phyloP scores from a whole-genome alignment of 371 early-diverging fungal genomes.

The Lichtheimia ornata region DNA sequence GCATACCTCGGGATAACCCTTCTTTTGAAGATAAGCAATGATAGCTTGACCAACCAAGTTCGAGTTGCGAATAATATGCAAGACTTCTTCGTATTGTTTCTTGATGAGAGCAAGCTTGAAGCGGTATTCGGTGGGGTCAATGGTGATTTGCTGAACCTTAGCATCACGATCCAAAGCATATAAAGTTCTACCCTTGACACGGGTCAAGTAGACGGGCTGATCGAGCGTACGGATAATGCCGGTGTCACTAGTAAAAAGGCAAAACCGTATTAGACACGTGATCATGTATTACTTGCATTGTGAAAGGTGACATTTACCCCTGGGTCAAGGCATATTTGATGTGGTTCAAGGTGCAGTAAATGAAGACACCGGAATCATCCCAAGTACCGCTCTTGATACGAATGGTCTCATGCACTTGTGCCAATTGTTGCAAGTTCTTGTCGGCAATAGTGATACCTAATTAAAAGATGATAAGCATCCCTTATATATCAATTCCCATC shows the following conservation, averaged over 20 bases:
- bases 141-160: slow-evolving; percentile 77
- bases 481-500: slow-evolving; percentile 13
- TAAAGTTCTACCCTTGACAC: slow-evolving; percentile 82
- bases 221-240: slow-evolving; percentile 96
- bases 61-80: slow-evolving; percentile 92
- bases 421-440: slow-evolving; percentile 82
- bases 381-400: slow-evolving; percentile 96
- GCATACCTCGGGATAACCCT: slow-evolving; percentile 90
- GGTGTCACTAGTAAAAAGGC: slow-evolving; percentile 71
- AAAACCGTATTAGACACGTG: too few species aligned
- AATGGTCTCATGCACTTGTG: slow-evolving; percentile 94
- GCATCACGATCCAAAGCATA: slow-evolving; percentile 89
- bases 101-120: slow-evolving; percentile 95
- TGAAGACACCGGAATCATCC: slow-evolving; percentile 90
- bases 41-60: slow-evolving; percentile 98
- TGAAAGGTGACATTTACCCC: slow-evolving; percentile 56
- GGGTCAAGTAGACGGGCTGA: slow-evolving; percentile 89
- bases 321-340: slow-evolving; percentile 97
- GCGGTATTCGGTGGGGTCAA: slow-evolving; percentile 97
- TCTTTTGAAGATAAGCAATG: slow-evolving; percentile 97
- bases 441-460: slow-evolving; percentile 84
- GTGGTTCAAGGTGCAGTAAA: slow-evolving; percentile 98
- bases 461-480: background rate
- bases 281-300: background rate
- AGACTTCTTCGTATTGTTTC: slow-evolving; percentile 89